Base-by-base conservation (phyloP, 2,329 filamentous ascomycete genomes). In the Sclerotinia minor region DNA sequence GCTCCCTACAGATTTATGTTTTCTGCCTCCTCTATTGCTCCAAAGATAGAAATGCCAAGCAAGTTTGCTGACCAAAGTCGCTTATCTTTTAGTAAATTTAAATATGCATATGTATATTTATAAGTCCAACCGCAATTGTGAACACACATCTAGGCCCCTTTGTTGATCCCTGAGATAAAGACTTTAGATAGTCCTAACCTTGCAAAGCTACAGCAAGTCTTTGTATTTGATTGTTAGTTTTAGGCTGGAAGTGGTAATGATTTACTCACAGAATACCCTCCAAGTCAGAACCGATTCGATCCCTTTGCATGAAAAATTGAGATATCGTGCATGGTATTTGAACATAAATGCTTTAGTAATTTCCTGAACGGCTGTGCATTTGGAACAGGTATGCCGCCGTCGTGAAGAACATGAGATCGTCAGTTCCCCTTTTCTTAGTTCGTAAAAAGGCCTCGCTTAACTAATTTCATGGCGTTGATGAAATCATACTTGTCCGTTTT, bases 401-500 rank as follows among this genome's bases (percentile, higher is more conserved):
- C 49, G 29, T 54, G 47, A 69, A 65, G 59, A 45, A 52, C 65
- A 67, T 64, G 44, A 60, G 59, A 61, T 67, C 53, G 8, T 1
- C 17, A 17, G 15, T 17, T 54, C 64, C 52, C n/a, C 29, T 61
- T 32, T 61, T 45, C 60, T 45, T 29, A 65, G 55, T 2, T n/a
- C 3, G 47, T 55, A 71, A 65, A 57, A 60, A 71, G 49, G 52
- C 53, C 41, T 21, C 44, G 50, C 29, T 71, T 2, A 69, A 69
- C 70, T 64, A 69, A 64, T 50, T 60, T 59, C 24, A 70, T 35
- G 26, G 69, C 70, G 50, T 61, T 26, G 32, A 57, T 47, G 67
- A 69, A 71, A 59, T 71, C 70, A 54, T 67, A 71, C 49, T 71
- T 70, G 44, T 71, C 70, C 32, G 70, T 64, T 65, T 35, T 59